phyloP scores from a whole-genome alignment of 768 basidiomycete genomes.

The Psilocybe tampanensis region DNA sequence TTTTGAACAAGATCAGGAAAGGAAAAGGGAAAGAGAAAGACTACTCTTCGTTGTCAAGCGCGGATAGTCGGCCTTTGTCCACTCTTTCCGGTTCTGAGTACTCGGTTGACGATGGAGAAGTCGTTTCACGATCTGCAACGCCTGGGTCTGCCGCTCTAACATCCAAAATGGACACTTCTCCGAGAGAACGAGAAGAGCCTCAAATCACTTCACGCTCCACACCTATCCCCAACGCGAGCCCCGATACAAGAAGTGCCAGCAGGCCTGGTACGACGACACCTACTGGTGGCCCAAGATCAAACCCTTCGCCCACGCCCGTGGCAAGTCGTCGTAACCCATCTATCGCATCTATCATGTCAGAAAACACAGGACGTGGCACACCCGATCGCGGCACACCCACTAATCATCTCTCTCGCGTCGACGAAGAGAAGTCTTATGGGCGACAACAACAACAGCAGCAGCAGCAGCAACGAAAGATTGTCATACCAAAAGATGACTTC shows the following conservation, averaged over 20 bases:
- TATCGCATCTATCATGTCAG: conserved; percentile 75
- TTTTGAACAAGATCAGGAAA: conserved; percentile 75
- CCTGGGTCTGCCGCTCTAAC: conserved; percentile 38
- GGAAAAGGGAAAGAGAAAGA: conserved; percentile 50
- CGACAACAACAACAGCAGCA: conserved; percentile 29
- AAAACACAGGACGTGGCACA: conserved; percentile 36
- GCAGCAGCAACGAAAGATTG: conserved; percentile 42
- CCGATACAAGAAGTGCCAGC: conserved; percentile 8
- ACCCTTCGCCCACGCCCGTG: conserved; percentile 4
- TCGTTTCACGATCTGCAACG: conserved; percentile 43
- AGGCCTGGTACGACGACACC: conserved; percentile 38
- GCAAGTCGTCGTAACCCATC: conserved; percentile 61
- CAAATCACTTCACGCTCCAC: conserved; percentile 10
- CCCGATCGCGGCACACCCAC: conserved; percentile 45
- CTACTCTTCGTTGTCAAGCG: conserved; percentile 19
- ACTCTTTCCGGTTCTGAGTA: conserved; percentile 53
- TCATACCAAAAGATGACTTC: conserved; percentile 80
- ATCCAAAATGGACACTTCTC: conserved; percentile 21
- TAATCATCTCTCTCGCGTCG: conserved; percentile 24
- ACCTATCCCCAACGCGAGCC: conserved; percentile 2
- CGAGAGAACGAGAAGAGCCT: background rate
- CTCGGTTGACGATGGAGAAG: conserved; percentile 50
- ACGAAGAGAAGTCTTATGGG: conserved; percentile 15
- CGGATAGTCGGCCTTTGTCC: conserved; percentile 31
- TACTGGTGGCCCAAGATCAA: conserved; percentile 25